Conservation (phyloP, 2,329 filamentous ascomycete species). For the Sporothrix euskadiensis region DNA sequence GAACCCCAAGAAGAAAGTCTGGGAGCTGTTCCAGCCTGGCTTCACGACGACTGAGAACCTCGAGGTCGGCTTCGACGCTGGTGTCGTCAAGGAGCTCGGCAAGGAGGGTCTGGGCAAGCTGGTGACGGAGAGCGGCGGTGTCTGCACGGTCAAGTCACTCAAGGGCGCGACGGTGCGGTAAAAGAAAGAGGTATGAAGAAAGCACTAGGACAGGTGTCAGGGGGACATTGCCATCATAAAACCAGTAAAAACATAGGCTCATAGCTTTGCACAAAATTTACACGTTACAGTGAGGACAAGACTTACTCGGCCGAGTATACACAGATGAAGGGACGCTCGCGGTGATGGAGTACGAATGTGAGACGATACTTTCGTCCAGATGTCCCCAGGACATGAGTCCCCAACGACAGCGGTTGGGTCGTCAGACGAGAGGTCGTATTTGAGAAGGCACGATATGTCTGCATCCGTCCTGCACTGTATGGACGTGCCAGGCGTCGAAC, state of each 20-base stretch:
- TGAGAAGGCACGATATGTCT: no score
- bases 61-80: slow-evolving; percentile 84
- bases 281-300: not conserved
- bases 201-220: not conserved
- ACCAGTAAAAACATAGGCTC: slow-evolving; percentile 3
- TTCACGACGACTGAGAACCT: slow-evolving; percentile 84
- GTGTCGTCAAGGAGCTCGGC: slow-evolving; percentile 71
- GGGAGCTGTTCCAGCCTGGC: slow-evolving; percentile 94
- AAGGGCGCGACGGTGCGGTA: slow-evolving; percentile 82
- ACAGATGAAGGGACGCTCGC: not conserved
- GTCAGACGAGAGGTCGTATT: no score
- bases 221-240: not conserved
- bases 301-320: not conserved
- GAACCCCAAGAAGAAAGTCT: slow-evolving; percentile 99
- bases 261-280: not conserved
- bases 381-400: no score
- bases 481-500: no score
- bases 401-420: no score
- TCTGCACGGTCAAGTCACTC: slow-evolving; percentile 81
- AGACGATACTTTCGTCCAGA: not conserved
- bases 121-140: slow-evolving; percentile 72
- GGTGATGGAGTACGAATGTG: not conserved
- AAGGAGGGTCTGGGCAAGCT: slow-evolving; percentile 68
- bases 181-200: slow-evolving; percentile 29
- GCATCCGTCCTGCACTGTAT: no score